A percentile compares a stretch with the other conserved stretches of the same genome.
These are phyloP conservation scores for Combretum micranthum DNA, from an alignment of 345 rosid species.

Conservation along the genomic window DNA sequence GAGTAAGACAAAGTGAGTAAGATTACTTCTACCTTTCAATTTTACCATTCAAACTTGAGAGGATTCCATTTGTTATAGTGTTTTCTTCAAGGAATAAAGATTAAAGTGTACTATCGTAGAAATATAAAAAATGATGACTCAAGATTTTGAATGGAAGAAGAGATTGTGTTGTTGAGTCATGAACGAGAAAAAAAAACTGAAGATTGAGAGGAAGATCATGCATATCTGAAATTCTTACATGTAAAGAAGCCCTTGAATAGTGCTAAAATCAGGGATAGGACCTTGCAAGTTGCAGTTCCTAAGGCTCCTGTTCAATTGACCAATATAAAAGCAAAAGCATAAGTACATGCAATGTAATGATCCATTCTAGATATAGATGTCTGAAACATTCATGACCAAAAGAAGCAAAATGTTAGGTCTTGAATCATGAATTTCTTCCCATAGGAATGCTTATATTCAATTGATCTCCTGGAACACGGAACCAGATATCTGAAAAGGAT, in stretches of 20 bases:
- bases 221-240: conserved; percentile 43
- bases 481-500: background rate
- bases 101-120: too few relatives aligned
- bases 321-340: conserved; percentile 7
- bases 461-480: background rate
- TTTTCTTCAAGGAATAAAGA: too few relatives aligned
- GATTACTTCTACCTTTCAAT: background rate
- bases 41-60: background rate
- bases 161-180: background rate
- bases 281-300: conserved; percentile 88
- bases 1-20: background rate
- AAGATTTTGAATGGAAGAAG: too few relatives aligned
- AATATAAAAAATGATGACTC: too few relatives aligned
- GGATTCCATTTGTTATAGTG: too few relatives aligned
- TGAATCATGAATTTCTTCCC: too few relatives aligned
- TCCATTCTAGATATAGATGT: too few relatives aligned
- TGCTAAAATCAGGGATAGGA: conserved; percentile 74
- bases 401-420: too few relatives aligned
- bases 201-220: background rate
- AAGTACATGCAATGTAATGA: background rate
- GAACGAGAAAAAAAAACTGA: background rate
- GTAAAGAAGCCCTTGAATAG: conserved; percentile 61
- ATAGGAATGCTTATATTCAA: background rate
- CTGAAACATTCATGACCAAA: too few relatives aligned
- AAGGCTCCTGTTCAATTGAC: conserved; percentile 59